Conservation (phyloP, 2,329 filamentous ascomycete genomes). For the Paecilomyces fulvus region DNA sequence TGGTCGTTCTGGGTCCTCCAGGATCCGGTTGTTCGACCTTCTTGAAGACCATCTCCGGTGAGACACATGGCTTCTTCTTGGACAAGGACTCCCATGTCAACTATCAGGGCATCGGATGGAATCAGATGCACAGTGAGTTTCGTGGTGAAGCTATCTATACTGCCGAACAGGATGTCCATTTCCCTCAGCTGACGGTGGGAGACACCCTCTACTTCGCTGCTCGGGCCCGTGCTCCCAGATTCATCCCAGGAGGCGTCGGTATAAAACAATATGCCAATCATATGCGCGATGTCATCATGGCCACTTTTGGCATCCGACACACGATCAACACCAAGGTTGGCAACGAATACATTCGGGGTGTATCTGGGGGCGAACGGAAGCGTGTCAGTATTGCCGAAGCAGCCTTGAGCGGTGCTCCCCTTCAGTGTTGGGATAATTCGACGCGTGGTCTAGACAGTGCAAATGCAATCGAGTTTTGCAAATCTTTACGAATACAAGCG, state of each 20-base stretch:
- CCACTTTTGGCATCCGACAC: constrained; percentile 40
- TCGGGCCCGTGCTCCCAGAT: constrained; percentile 48
- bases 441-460: constrained; percentile 45
- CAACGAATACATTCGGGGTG: constrained; percentile 53
- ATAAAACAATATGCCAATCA: constrained; percentile 37
- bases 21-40: constrained; percentile 64
- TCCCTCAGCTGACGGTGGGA: constrained; percentile 67
- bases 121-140: constrained; percentile 65
- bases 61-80: constrained; percentile 67
- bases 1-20: constrained; percentile 47
- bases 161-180: constrained; percentile 76
- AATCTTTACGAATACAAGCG: constrained; percentile 42
- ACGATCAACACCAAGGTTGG: constrained; percentile 42
- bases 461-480: constrained; percentile 50
- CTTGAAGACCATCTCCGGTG: constrained; percentile 71
- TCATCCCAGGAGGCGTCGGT: constrained; percentile 29
- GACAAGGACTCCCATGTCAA: constrained; percentile 64
- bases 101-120: constrained; percentile 48
- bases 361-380: constrained; percentile 54
- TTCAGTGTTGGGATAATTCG: constrained; percentile 43
- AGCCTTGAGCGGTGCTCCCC: constrained; percentile 38
- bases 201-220: constrained; percentile 74
- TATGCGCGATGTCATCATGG: constrained; percentile 39
- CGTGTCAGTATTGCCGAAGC: constrained; percentile 54
- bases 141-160: constrained; percentile 83